A percentile compares a stretch with the other conserved stretches of the same genome.
These are phyloP conservation scores for Bipolaris cookei DNA, from an alignment of 2,329 filamentous ascomycete species.

Conservation along the genomic window DNA sequence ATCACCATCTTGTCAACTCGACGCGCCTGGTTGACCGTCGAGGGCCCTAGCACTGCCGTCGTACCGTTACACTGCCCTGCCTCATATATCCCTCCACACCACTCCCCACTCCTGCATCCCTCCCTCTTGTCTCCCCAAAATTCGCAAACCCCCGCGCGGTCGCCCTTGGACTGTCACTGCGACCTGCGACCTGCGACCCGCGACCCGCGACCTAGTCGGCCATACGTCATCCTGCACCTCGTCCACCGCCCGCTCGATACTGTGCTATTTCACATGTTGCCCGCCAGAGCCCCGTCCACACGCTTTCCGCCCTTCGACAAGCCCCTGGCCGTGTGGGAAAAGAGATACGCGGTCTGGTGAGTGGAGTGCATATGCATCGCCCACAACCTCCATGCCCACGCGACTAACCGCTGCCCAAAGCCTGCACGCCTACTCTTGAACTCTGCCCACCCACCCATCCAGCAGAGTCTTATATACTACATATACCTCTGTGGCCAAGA, in stretches of 20 bases:
- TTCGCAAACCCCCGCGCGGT: conserved; percentile 11
- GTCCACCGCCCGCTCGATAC: conserved; percentile 16
- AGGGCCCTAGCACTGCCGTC: conserved; percentile 15
- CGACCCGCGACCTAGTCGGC: conserved; percentile 7
- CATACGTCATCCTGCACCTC: conserved; percentile 36
- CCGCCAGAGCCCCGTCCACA: conserved; percentile 29
- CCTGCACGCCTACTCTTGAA: conserved; percentile 15
- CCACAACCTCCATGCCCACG: conserved; percentile 10
- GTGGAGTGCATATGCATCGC: conserved; percentile 1
- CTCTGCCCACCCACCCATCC: conserved; percentile 7
- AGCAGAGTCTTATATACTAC: conserved; percentile 10
- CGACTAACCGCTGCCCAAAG: conserved; percentile 24
- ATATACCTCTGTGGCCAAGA: not conserved
- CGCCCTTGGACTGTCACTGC: conserved; percentile 13
- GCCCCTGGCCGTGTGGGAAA: conserved; percentile 35
- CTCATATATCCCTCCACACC: conserved; percentile 8
- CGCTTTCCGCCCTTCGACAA: conserved; percentile 38
- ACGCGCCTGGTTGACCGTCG: conserved; percentile 14
- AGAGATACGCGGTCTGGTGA: conserved; percentile 25
- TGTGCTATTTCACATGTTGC: conserved; percentile 38
- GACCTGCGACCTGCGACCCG: conserved; percentile 13
- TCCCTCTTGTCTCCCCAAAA: conserved; percentile 4
- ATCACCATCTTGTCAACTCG: conserved; percentile 25
- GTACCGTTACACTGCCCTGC: not conserved
- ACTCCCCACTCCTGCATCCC: not conserved